Evolutionary conservation across 257 asterid genomes (phyloP).

Genomic region (Mentha longifolia): DNA sequence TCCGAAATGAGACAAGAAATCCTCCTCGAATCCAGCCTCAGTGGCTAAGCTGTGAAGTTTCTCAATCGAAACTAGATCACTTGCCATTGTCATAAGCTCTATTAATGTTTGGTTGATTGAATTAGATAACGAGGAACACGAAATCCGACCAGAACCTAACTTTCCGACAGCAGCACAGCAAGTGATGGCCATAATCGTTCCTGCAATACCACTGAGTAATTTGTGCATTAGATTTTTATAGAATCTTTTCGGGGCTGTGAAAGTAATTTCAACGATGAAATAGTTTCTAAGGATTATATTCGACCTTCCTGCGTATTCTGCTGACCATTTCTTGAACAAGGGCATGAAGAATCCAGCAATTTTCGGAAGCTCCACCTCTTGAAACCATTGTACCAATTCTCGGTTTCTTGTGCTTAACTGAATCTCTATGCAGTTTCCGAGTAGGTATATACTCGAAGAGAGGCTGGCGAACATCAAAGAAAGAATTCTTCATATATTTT

Average conservation of each 20-base stretch:
- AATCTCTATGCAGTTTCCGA: constrained; percentile 54
- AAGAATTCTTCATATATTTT: constrained; percentile 23
- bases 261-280: not conserved
- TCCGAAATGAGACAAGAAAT: constrained; percentile 68
- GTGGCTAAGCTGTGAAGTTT: constrained; percentile 69
- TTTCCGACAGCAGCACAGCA: constrained; percentile 67
- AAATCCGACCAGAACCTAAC: constrained; percentile 51
- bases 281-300: constrained; percentile 19
- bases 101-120: constrained; percentile 50
- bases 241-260: not conserved
- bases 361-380: constrained; percentile 65
- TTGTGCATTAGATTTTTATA: constrained; percentile 40
- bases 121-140: constrained; percentile 45
- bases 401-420: constrained; percentile 57
- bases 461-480: constrained; percentile 53
- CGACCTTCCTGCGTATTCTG: constrained; percentile 84
- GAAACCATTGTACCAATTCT: constrained; percentile 69
- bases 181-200: constrained; percentile 66
- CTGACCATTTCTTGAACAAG: constrained; percentile 79
- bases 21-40: constrained; percentile 85
- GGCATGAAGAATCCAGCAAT: constrained; percentile 65
- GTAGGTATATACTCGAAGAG: constrained; percentile 53
- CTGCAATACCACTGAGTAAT: constrained; percentile 88
- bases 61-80: constrained; percentile 51
- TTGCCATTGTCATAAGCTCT: constrained; percentile 66